These are phyloP conservation scores for Sicyos baderoa DNA, from an alignment of 306 rosid species.

Conservation along the genomic window DNA sequence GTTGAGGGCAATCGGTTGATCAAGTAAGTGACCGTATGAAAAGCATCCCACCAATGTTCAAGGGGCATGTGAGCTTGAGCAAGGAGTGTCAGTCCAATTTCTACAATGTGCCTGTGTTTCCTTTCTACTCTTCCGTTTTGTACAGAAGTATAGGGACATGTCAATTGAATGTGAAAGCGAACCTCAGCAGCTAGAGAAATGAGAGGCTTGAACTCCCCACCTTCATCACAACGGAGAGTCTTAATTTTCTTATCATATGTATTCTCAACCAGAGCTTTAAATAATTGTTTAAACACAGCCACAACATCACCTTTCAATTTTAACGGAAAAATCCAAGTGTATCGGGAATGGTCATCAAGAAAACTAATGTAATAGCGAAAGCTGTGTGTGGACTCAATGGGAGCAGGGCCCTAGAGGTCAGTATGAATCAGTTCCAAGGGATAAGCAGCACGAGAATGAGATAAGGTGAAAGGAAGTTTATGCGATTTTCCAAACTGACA, in stretches of 20 bases:
- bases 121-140: neutral
- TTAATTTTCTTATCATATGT: no score
- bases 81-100: neutral
- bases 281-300: no score
- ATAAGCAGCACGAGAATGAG: neutral
- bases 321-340: neutral
- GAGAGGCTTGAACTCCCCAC: neutral
- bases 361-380: neutral
- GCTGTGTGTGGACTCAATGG: neutral
- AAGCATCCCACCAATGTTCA: neutral
- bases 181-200: rapidly evolving
- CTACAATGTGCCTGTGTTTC: neutral
- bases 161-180: rapidly evolving
- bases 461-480: no score
- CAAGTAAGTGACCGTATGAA: neutral
- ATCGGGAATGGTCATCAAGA: neutral
- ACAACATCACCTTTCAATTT: neutral
- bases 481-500: neutral
- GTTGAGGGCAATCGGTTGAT: neutral
- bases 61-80: neutral
- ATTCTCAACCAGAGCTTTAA: neutral
- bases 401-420: neutral
- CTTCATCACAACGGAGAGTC: neutral
- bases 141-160: neutral
- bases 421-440: neutral